phyloP scores from a whole-genome alignment of 805 yeast species.

The Candida insectalens region DNA sequence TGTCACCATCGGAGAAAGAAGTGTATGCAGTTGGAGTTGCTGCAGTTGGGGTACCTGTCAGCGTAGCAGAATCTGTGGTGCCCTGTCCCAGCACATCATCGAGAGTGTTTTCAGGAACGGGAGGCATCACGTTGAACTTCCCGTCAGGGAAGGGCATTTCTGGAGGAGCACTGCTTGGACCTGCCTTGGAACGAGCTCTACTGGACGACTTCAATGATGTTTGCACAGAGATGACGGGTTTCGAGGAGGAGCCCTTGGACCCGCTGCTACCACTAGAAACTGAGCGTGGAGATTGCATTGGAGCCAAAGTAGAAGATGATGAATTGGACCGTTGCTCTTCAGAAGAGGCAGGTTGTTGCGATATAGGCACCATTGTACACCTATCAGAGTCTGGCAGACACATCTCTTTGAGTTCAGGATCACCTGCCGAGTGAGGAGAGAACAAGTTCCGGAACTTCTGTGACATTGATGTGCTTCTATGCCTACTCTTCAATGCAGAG shows the following conservation, averaged over 20 bases:
- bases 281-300: too few species aligned
- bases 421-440: slow-evolving; percentile 4
- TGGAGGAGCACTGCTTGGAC: slow-evolving; percentile 7
- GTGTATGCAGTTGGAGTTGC: background rate
- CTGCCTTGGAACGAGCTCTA: slow-evolving; percentile 5
- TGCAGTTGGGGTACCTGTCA: background rate
- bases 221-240: too few species aligned
- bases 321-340: too few species aligned
- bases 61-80: slow-evolving; percentile 2
- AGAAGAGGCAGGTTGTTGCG: too few species aligned
- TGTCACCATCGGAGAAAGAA: slow-evolving; percentile 1
- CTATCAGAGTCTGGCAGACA: too few species aligned
- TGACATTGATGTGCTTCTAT: slow-evolving; percentile 21
- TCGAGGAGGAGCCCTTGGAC: too few species aligned
- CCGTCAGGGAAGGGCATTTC: background rate
- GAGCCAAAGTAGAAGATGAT: too few species aligned
- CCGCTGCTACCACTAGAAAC: too few species aligned
- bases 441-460: slow-evolving; percentile 22
- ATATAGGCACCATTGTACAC: too few species aligned
- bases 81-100: slow-evolving; percentile 21
- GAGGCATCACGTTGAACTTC: slow-evolving; percentile 22
- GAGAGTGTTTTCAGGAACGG: slow-evolving; percentile 23
- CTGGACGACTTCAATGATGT: slow-evolving; percentile 10
- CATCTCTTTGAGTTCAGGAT: too few species aligned
- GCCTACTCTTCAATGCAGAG: slow-evolving; percentile 1